Evolutionary conservation across 495 filamentous ascomycete species (phyloP), one percentile per base, ranked within the genome.

Genomic region (Cercophora sp.): DNA sequence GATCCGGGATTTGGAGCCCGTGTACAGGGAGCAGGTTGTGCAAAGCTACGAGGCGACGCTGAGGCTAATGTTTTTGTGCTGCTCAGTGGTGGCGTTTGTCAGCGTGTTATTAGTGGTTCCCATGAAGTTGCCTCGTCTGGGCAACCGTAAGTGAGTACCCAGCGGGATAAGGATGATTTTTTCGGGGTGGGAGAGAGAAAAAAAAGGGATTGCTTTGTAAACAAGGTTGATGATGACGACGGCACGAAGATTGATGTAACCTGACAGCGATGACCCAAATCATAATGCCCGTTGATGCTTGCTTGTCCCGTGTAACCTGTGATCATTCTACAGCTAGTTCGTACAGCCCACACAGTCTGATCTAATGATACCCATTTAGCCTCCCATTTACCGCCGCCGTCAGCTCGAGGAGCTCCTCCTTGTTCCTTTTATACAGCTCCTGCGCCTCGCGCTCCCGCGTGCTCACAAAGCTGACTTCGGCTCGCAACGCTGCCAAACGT

Each of bases 381-480:
- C 9, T 29, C 53, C 13, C 53, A n/a, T 31, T 55, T 10, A 19
- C 13, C 1, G 15, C 25, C 4, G 16, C 45, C 47, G 55, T 60
- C 62, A 92, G 70, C 51, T 71, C 76, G 43, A 87, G 85, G 49
- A 96, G 63, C 72, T 97, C 93, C 31, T 89, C 87, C 64, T 79
- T 89, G 52, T 81, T 77, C 52, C 67, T 72, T 62, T 85, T 78
- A 64, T 92, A 97, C 57, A 85, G 65, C 52, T 96, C 90, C 70
- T 98, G 94, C 24, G 88, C 88, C 74, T 96, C 89, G 43, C 89
- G 78, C 75, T 96, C 92, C 51, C 91, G 78, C 52, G 83, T 84
- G 63, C 82, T 86, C 19, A 97, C 80, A 65, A 89, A 90, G 13
- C 76, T 79, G 18, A 94, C 91, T 63, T 96, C 89, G n/a, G 82